Evolutionary conservation across 176 grass and related monocot genomes (phyloP).

Genomic region (Triticum urartu): DNA sequence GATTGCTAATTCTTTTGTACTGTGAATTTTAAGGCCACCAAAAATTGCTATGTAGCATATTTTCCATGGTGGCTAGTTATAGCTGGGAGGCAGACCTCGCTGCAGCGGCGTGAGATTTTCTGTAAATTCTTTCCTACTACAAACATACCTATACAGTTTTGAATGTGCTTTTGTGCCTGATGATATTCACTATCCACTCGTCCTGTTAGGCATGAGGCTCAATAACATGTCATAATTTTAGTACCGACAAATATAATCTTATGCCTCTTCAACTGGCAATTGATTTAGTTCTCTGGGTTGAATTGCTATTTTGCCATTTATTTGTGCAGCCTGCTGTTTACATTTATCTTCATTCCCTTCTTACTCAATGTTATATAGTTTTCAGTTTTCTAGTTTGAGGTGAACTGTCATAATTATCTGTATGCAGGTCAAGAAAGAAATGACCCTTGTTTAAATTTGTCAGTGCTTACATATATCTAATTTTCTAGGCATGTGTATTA

Average conservation of each 20-base stretch:
- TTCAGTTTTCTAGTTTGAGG: not conserved
- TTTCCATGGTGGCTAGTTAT: not conserved
- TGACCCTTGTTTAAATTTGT: too few species aligned
- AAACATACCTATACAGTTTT: not conserved
- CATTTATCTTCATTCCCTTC: not conserved
- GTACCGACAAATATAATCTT: slow-evolving; percentile 17
- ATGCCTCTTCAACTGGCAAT: not conserved
- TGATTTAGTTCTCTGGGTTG: not conserved
- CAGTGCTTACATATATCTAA: not conserved
- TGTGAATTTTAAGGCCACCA: not conserved
- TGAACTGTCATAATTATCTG: not conserved
- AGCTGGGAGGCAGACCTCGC: not conserved
- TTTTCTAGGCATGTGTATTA: slow-evolving; percentile 8
- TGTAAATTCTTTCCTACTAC: not conserved
- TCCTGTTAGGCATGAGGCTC: not conserved
- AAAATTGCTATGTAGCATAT: not conserved
- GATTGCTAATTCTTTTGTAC: not conserved
- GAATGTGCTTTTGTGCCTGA: not conserved
- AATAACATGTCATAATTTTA: not conserved
- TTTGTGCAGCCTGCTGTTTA: not conserved
- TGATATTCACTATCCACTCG: not conserved
- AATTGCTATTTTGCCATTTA: not conserved
- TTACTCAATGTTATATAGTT: not conserved
- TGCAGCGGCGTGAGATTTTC: not conserved
- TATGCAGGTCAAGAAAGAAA: too few species aligned